Evolutionary conservation across 2,329 filamentous ascomycete genomes (phyloP).

Genomic region (Exserohilum turcica): DNA sequence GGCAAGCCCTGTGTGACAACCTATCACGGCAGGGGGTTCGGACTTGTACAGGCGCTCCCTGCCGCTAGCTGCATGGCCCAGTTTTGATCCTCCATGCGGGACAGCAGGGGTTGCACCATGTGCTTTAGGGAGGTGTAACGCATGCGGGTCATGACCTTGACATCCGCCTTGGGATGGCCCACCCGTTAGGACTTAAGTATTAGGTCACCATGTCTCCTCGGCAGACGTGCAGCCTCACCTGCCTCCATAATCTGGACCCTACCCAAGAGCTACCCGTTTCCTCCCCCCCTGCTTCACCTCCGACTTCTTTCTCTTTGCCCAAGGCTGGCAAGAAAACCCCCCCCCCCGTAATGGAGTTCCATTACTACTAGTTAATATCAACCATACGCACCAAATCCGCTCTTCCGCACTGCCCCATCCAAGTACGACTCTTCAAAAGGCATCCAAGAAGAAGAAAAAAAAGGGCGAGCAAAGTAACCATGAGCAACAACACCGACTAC

Average conservation of each 20-base stretch:
- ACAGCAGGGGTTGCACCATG: slow-evolving; percentile 19
- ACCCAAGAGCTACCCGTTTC: too few species aligned
- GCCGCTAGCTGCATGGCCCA: slow-evolving; percentile 21
- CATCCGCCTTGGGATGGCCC: slow-evolving; percentile 3
- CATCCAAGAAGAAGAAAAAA: too few species aligned
- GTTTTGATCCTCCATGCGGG: slow-evolving; percentile 22
- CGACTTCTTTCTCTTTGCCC: background rate
- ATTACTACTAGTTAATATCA: slow-evolving; percentile 4
- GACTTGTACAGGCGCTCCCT: slow-evolving; percentile 15
- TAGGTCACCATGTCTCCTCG: slow-evolving; percentile 10
- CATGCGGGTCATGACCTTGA: slow-evolving; percentile 15
- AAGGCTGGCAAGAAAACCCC: background rate
- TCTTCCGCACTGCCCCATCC: background rate
- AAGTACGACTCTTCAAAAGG: background rate
- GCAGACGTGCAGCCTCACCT: slow-evolving; percentile 5
- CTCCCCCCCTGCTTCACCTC: slow-evolving; percentile 1
- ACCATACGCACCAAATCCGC: background rate
- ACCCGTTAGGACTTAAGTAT: slow-evolving; percentile 12
- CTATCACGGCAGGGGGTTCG: slow-evolving; percentile 18
- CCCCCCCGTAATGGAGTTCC: slow-evolving; percentile 12
- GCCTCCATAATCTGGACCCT: slow-evolving; percentile 1
- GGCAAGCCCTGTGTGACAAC: slow-evolving; percentile 8
- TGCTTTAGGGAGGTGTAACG: slow-evolving; percentile 13
- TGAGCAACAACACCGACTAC: background rate
- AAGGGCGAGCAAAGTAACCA: slow-evolving; percentile 5